Evolutionary conservation across 306 rosid genomes (phyloP).

Genomic region (Dalbergia cochinchinensis): DNA sequence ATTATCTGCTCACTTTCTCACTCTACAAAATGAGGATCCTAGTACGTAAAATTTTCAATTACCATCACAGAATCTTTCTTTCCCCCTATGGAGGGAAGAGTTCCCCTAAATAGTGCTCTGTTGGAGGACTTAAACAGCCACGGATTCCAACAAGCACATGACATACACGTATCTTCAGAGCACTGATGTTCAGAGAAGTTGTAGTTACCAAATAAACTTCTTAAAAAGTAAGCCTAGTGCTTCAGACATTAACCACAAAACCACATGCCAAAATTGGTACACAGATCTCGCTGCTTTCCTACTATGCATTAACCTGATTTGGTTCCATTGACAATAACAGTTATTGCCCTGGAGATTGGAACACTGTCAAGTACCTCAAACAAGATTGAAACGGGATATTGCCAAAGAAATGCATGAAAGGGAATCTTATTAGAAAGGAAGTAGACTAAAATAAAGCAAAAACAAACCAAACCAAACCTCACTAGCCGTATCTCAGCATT

Average conservation of each 20-base stretch:
- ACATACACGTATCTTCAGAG: background rate
- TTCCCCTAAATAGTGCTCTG: background rate
- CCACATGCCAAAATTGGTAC: conserved; percentile 8
- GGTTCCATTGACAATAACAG: background rate
- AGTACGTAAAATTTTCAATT: background rate
- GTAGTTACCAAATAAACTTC: background rate
- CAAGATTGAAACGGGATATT: background rate
- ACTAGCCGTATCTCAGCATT: conserved; percentile 34
- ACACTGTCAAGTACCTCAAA: background rate
- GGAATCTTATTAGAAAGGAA: conserved; percentile 34
- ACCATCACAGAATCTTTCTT: background rate
- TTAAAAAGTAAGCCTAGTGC: background rate
- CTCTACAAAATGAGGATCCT: too few species aligned
- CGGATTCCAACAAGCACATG: background rate
- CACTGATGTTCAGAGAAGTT: background rate
- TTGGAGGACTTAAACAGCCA: background rate
- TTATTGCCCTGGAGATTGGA: background rate
- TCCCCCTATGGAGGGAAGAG: background rate
- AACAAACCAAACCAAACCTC: conserved; percentile 6
- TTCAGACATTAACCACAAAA: background rate
- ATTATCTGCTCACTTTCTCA: too few species aligned
- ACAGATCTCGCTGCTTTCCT: conserved; percentile 19
- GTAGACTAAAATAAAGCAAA: conserved; percentile 32
- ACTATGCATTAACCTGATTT: conserved; percentile 11
- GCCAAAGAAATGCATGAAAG: conserved; percentile 12